phyloP scores from a whole-genome alignment of 2,329 filamentous ascomycete genomes.

The Pseudopyricularia cyperi region DNA sequence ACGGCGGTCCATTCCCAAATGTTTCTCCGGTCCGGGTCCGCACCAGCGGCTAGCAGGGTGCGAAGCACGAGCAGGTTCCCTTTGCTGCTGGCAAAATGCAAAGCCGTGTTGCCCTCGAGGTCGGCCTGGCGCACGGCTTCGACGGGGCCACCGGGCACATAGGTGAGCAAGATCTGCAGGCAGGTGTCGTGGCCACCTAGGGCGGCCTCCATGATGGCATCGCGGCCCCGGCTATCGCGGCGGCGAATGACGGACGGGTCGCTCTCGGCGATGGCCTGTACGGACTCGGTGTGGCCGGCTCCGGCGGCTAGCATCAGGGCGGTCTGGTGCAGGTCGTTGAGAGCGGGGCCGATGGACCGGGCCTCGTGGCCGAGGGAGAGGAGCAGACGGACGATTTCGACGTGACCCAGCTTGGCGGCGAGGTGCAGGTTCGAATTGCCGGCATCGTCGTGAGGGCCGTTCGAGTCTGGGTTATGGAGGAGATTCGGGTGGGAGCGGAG shows the following conservation, averaged over 20 bases:
- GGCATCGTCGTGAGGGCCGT: slow-evolving; percentile 27
- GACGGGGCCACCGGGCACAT: slow-evolving; percentile 38
- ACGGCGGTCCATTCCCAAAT: slow-evolving; percentile 70
- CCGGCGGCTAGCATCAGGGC: slow-evolving; percentile 67
- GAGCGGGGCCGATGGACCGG: slow-evolving; percentile 45
- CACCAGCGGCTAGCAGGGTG: slow-evolving; percentile 65
- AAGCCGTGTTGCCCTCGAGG: slow-evolving; percentile 66
- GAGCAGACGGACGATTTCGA: slow-evolving; percentile 55
- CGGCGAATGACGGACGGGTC: slow-evolving; percentile 51
- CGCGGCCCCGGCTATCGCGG: slow-evolving; percentile 53
- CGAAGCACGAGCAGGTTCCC: slow-evolving; percentile 68
- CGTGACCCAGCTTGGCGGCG: slow-evolving; percentile 59
- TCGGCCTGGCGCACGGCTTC: slow-evolving; percentile 47
- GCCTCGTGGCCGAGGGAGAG: slow-evolving; percentile 63
- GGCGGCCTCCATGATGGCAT: slow-evolving; percentile 58
- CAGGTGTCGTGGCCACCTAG: slow-evolving; percentile 49
- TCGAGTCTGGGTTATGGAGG: slow-evolving; percentile 66
- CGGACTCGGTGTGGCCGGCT: slow-evolving; percentile 59
- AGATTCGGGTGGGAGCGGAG: slow-evolving; percentile 57
- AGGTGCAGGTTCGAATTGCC: slow-evolving; percentile 79
- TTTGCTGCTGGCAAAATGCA: slow-evolving; percentile 76
- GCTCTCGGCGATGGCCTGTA: slow-evolving; percentile 53
- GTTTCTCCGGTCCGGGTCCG: slow-evolving; percentile 60
- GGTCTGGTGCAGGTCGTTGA: slow-evolving; percentile 71
- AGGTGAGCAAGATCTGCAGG: slow-evolving; percentile 52